These are phyloP conservation scores for Patellaria atrata DNA, from an alignment of 495 filamentous ascomycete species.

Conservation along the genomic window DNA sequence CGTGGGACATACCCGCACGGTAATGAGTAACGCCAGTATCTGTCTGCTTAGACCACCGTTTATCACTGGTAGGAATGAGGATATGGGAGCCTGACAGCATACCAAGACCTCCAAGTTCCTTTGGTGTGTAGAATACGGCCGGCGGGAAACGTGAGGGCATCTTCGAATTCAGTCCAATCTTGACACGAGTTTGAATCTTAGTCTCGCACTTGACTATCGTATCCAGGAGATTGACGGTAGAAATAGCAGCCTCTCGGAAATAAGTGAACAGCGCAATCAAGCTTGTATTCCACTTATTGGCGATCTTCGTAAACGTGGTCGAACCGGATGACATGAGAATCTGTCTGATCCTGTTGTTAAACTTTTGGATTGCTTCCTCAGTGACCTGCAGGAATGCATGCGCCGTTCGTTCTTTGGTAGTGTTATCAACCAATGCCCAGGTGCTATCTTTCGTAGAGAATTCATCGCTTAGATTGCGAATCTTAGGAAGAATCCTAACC, in stretches of 20 bases:
- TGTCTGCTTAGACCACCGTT: slow-evolving; percentile 96
- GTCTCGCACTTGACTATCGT: slow-evolving; percentile 99
- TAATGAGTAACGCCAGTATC: slow-evolving; percentile 96
- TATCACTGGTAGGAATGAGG: slow-evolving; percentile 93
- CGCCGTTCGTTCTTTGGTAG: slow-evolving; percentile 89
- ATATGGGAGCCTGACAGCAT: slow-evolving; percentile 99
- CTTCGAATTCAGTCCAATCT: slow-evolving; percentile 98
- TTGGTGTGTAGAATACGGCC: slow-evolving; percentile 97
- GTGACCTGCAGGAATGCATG: slow-evolving; percentile 98
- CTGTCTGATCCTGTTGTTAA: slow-evolving; percentile 97
- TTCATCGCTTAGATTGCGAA: slow-evolving; percentile 85
- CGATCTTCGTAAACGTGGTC: slow-evolving; percentile 99
- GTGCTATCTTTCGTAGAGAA: slow-evolving; percentile 96
- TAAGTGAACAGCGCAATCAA: slow-evolving; percentile 99
- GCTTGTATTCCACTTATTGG: slow-evolving; percentile 99
- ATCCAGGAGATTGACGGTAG: slow-evolving; percentile 86
- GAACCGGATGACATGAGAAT: slow-evolving; percentile 98
- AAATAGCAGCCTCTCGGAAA: slow-evolving; percentile 96
- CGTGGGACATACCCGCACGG: slow-evolving; percentile 95
- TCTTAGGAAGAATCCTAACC: slow-evolving; percentile 93
- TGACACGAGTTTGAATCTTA: slow-evolving; percentile 98
- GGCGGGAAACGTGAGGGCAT: slow-evolving; percentile 99
- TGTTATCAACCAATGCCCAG: slow-evolving; percentile 93
- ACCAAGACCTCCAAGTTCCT: slow-evolving; percentile 92
- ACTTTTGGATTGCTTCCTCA: slow-evolving; percentile 96